phyloP scores from a whole-genome alignment of 345 rosid genomes.

The Ceriops zippeliana region DNA sequence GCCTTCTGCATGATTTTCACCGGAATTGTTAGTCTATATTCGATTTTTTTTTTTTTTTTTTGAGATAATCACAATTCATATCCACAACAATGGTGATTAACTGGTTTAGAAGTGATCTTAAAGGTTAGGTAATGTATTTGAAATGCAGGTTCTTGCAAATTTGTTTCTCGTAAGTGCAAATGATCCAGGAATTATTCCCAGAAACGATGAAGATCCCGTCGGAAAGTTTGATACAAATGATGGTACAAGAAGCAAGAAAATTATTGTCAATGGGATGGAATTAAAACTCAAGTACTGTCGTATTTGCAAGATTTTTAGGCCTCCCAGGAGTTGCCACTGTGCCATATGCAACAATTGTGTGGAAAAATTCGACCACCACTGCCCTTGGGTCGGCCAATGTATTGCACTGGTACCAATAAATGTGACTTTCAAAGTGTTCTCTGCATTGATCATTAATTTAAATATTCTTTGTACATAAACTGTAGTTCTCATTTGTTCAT shows the following conservation, averaged over 20 bases:
- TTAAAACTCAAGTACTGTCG: slow-evolving; percentile 37
- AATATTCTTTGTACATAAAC: neutral
- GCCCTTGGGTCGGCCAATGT: slow-evolving; percentile 46
- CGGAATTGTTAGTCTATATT: slow-evolving; percentile 21
- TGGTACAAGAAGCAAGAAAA: slow-evolving; percentile 25
- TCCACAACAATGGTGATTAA: too few relatives aligned
- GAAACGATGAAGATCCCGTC: slow-evolving; percentile 16
- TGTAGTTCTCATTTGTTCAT: neutral
- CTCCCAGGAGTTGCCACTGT: slow-evolving; percentile 48
- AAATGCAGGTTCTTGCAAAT: slow-evolving; percentile 30
- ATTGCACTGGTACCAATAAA: slow-evolving; percentile 33
- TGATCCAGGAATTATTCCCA: slow-evolving; percentile 42
- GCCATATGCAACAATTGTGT: slow-evolving; percentile 42
- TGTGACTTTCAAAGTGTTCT: neutral
- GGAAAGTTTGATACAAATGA: slow-evolving; percentile 22
- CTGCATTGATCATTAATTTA: too few relatives aligned
- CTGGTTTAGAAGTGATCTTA: too few relatives aligned
- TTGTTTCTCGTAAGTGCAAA: slow-evolving; percentile 28
- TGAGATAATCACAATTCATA: too few relatives aligned
- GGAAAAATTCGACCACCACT: slow-evolving; percentile 41
- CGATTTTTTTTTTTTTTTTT: too few relatives aligned
- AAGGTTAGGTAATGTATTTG: too few relatives aligned
- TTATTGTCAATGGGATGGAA: slow-evolving; percentile 35
- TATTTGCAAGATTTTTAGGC: slow-evolving; percentile 35
- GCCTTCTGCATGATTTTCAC: slow-evolving; percentile 20